Base-by-base conservation (phyloP, 164 flowering plant genomes). In the Berberis thunbergii region DNA sequence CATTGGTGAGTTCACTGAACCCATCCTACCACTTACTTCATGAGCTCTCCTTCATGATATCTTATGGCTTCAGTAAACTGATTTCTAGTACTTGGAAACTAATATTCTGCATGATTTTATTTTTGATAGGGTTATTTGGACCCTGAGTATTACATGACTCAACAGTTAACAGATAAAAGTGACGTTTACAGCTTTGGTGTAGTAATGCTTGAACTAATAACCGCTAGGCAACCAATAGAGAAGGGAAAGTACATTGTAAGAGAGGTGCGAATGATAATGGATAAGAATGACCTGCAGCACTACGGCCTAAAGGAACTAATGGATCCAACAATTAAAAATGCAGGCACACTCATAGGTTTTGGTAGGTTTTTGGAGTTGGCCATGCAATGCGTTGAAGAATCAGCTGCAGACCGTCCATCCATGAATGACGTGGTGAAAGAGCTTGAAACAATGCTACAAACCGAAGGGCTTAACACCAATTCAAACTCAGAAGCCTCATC, bases 141-240 rank as follows among this genome's bases (percentile, higher is more conserved):
- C 78, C 98, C 98, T n/a, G 98, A 93, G 69, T 92, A 92, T 64
- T 92, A 89, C 80, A 83, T 86, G 93, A 92, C 88, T 10, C 95
- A 89, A 65, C 96, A 89, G 61, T 63, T 92, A 64, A 86, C 95
- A 8, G 95, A 92, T 62, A 92, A 87, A 70, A 89, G 96, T 43
- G 98, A 89, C 43, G 96, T 89, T 3, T 92, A 88, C 77, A 86
- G 96, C 66, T 92, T 84, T 64, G 98, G 98, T 10, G 90, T 93
- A 41, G 97, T 93, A 0, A 86, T 93, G 98, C 85, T 93, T 1
- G 98, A 93, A 67, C 77, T 92, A 4, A 50, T 92, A 68, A 80
- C 89, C 2, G 81, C 89, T 4, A 86, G 61, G 72, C 89, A 80
- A 60, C 96, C 98, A 2, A 92, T 92, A 4, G 86, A 79, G 70